A percentile compares a stretch with the other conserved stretches of the same genome.
phyloP scores from a whole-genome alignment of 2,329 filamentous ascomycete species.

The Phyllosticta citribraziliensis region DNA sequence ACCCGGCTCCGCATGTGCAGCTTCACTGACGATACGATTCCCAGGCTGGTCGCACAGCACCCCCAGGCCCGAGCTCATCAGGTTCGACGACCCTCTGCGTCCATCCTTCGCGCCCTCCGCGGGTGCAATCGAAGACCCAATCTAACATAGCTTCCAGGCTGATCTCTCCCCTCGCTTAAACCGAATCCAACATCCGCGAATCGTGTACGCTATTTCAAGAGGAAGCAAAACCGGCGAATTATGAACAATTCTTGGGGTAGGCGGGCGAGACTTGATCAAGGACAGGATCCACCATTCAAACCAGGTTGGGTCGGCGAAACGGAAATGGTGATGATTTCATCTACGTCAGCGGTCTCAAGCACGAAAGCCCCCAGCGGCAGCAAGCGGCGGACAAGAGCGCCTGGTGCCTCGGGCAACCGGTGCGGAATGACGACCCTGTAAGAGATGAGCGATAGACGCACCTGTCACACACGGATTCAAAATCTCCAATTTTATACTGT shows the following conservation, averaged over 20 bases:
- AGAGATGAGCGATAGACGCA: not conserved
- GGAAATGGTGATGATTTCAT: not conserved
- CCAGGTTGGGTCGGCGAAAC: not conserved
- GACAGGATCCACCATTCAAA: not conserved
- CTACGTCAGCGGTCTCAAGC: not conserved
- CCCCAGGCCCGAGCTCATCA: slow-evolving; percentile 72
- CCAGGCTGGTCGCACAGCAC: slow-evolving; percentile 89
- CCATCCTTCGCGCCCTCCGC: not conserved
- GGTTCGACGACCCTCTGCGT: slow-evolving; percentile 33
- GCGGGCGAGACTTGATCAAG: not conserved
- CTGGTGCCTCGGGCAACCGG: too few species aligned
- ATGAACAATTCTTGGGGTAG: not conserved
- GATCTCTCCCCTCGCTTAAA: not conserved
- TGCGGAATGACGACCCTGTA: not conserved
- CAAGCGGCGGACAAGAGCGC: too few species aligned
- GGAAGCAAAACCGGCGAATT: not conserved
- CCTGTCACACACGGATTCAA: not conserved
- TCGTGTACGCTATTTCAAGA: not conserved
- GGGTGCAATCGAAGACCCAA: not conserved
- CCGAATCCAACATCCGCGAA: not conserved
- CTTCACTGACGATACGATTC: not conserved
- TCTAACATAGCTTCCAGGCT: not conserved
- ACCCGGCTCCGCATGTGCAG: not conserved
- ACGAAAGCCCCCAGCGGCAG: not conserved
- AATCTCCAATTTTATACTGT: not conserved